Conservation (phyloP, 768 basidiomycete genomes). For the Exsudoporus frostii region DNA sequence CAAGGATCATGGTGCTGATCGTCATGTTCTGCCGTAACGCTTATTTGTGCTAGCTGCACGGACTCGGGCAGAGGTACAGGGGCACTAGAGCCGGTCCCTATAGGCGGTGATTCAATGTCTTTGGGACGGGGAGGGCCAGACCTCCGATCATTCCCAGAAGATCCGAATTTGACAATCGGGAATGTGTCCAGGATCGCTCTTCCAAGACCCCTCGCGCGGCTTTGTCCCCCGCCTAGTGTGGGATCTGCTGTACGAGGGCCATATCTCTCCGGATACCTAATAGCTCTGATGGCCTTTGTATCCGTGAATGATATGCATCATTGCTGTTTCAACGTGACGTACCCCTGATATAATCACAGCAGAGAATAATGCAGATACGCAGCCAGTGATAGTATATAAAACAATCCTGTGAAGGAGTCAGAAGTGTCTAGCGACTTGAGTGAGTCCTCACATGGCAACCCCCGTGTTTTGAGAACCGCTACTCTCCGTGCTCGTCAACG, state of each 20-base stretch:
- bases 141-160: conserved; percentile 18
- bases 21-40: not conserved
- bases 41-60: conserved; percentile 11
- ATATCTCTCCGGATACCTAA: conserved; percentile 89
- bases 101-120: conserved; percentile 31
- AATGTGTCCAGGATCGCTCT: conserved; percentile 95
- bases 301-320: not conserved
- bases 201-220: conserved; percentile 79
- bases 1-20: not conserved
- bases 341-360: conserved; percentile 84
- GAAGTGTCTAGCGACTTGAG: not conserved
- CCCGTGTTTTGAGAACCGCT: conserved; percentile 43
- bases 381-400: conserved; percentile 84
- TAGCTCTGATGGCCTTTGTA: conserved; percentile 70
- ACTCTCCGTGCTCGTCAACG: conserved; percentile 13
- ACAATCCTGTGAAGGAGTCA: conserved; percentile 54
- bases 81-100: not conserved
- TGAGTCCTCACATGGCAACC: conserved; percentile 68
- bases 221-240: conserved; percentile 42
- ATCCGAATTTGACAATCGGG: conserved; percentile 84
- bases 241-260: conserved; percentile 58
- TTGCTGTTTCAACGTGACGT: conserved; percentile 25
- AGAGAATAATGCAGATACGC: conserved; percentile 81
- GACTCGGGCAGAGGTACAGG: conserved; percentile 4
- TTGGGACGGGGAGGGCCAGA: conserved; percentile 19